phyloP scores from a whole-genome alignment of 116 monocot genomes.

The Dioscorea cayenensis region DNA sequence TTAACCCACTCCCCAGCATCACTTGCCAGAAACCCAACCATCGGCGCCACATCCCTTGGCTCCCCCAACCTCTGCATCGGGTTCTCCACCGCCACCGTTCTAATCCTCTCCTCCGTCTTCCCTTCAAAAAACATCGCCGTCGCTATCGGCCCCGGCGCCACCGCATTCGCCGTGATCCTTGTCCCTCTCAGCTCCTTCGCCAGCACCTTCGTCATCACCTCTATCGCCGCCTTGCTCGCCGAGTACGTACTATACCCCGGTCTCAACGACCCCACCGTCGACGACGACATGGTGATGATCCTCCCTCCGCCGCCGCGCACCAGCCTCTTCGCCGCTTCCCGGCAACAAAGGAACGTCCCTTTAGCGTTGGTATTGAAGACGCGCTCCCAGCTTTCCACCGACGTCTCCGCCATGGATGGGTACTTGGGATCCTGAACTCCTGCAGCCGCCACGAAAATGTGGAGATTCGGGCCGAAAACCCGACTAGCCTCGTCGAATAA shows the following conservation, averaged over 20 bases:
- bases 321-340: constrained; percentile 31
- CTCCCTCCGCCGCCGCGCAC: constrained; percentile 38
- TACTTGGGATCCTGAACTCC: constrained; percentile 33
- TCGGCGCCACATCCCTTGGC: constrained; percentile 41
- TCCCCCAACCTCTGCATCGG: constrained; percentile 57
- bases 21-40: constrained; percentile 49
- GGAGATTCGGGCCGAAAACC: constrained; percentile 24
- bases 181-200: constrained; percentile 71
- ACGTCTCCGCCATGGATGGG: constrained; percentile 18
- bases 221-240: constrained; percentile 29
- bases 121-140: constrained; percentile 58
- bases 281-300: constrained; percentile 34
- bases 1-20: constrained; percentile 61
- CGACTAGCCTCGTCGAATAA: constrained; percentile 26
- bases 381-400: constrained; percentile 15
- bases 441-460: constrained; percentile 30
- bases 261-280: constrained; percentile 11
- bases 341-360: constrained; percentile 37
- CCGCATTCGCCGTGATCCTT: constrained; percentile 53
- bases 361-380: constrained; percentile 23
- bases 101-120: constrained; percentile 42
- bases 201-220: constrained; percentile 22
- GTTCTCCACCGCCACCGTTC: constrained; percentile 7
- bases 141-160: constrained; percentile 62
- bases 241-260: constrained; percentile 21